Evolutionary conservation across 2,329 filamentous ascomycete genomes (phyloP), one percentile per base, ranked within the genome.

Genomic region (Rutstroemia sydowiana): DNA sequence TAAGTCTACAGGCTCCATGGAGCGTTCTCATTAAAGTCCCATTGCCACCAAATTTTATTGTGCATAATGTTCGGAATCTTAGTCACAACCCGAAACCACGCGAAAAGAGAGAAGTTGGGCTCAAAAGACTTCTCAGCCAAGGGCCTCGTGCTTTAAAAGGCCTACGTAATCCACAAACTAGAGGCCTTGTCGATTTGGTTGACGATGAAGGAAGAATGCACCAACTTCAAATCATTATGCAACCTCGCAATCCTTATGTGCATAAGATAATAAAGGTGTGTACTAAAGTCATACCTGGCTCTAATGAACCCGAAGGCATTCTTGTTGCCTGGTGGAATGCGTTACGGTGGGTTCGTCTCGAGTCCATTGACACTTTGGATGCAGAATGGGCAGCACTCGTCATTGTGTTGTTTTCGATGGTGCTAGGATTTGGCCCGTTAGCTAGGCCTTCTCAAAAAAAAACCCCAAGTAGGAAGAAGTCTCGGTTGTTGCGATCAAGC

Each of bases 1-100:
- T 92, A 14, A 87, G 83, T 58, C 71, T 88, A 9, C 86, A 90
- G 66, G 85, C 85, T 5, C 86, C 85, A 0, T 91, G 87, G 87
- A 83, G 84, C 52, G 77, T 78, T 48, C 73, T 86, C 11, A 80
- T 82, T n/a, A 81, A 81, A 40, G 70, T 90, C n/a, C 71, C 76
- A 0, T 68, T 89, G 2, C 83, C 85, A 2, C 60, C 54, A 6
- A 71, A 75, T 26, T 70, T 89, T 18, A 75, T 75, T 54, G 66
- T 81, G 20, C 76, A 82, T 52, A 81, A 85, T 57, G 72, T 77
- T 23, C 75, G 79, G 60, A 78, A 75, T 52, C 70, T 87, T 34
- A 79, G 80, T 48, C 79, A 78, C 55, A 69, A 72, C 44, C 74
- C 75, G 16, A 75, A 76, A 23, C 71, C 77, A 40, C 70, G 70